Percentiles rank a stretch among this genome's conserved stretches.
Conservation (phyloP, 1,284 basidiomycete species). For the Fistulinella cinereoalba region DNA sequence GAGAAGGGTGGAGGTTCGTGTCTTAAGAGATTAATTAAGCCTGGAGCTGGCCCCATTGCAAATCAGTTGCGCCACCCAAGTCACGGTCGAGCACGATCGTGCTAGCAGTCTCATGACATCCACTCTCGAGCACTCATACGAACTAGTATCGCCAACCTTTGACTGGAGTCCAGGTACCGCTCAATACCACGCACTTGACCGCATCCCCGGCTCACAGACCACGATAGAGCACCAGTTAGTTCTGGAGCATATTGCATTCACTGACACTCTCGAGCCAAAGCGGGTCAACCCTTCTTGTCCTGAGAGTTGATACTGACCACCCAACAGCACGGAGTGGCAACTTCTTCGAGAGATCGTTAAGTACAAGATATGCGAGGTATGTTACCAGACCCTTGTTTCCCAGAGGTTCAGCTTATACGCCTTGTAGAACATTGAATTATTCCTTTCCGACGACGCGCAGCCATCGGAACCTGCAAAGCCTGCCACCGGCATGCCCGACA, state of each 20-base stretch:
- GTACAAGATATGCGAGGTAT: slow-evolving; percentile 62
- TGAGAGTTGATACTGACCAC: slow-evolving; percentile 10
- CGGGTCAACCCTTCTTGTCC: slow-evolving; percentile 33
- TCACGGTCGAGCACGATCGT: background rate
- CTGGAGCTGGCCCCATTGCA: no score
- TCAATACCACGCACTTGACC: background rate
- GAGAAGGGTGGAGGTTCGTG: no score
- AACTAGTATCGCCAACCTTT: slow-evolving; percentile 31
- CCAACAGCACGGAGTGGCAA: slow-evolving; percentile 69
- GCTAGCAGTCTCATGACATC: slow-evolving; percentile 18
- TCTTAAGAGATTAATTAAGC: no score
- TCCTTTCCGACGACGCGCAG: slow-evolving; percentile 45
- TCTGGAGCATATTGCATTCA: slow-evolving; percentile 65
- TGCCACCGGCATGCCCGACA: slow-evolving; percentile 20
- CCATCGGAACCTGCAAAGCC: slow-evolving; percentile 15
- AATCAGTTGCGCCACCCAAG: no score
- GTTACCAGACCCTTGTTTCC: slow-evolving; percentile 7
- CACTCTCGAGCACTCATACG: slow-evolving; percentile 10
- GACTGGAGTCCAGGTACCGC: slow-evolving; percentile 48
- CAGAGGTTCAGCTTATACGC: background rate
- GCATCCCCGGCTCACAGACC: slow-evolving; percentile 10
- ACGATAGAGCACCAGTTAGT: slow-evolving; percentile 58
- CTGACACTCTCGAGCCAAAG: slow-evolving; percentile 64
- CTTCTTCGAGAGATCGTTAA: slow-evolving; percentile 71
- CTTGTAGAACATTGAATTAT: slow-evolving; percentile 56